phyloP scores from a whole-genome alignment of 2,329 filamentous ascomycete species.

The Calonectria henricotiae region DNA sequence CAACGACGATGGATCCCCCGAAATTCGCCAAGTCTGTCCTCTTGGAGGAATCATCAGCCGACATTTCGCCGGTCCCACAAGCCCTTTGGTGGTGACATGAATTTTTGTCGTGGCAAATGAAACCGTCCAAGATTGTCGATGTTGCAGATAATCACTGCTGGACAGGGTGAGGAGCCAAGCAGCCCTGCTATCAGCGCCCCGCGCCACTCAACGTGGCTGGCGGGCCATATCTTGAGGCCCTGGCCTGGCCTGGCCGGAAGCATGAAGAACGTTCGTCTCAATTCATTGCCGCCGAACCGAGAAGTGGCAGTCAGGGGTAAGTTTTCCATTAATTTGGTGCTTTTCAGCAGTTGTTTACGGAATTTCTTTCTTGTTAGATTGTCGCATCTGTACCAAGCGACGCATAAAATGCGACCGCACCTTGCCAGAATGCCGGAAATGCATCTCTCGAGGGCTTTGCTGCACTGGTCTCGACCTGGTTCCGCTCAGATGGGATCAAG shows the following conservation, averaged over 20 bases:
- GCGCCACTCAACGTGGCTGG: neutral
- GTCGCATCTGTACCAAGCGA: slow-evolving; percentile 42
- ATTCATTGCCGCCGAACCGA: slow-evolving; percentile 39
- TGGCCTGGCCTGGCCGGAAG: neutral
- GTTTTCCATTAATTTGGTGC: neutral
- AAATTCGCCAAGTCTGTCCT: neutral
- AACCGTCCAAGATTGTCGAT: neutral
- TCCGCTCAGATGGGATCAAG: slow-evolving; percentile 45
- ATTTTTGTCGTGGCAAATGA: slow-evolving; percentile 16
- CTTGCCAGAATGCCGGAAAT: slow-evolving; percentile 44
- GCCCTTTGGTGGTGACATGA: neutral
- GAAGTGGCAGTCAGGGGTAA: slow-evolving; percentile 40
- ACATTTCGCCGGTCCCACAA: slow-evolving; percentile 17
- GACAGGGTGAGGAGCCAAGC: neutral
- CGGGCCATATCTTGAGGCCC: neutral
- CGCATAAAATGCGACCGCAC: slow-evolving; percentile 47
- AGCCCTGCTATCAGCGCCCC: neutral
- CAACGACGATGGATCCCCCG: slow-evolving; percentile 1
- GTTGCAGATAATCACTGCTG: neutral
- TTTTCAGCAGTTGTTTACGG: neutral
- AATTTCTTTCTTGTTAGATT: slow-evolving; percentile 35
- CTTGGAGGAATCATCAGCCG: neutral
- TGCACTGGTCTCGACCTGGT: slow-evolving; percentile 45
- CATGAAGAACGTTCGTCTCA: slow-evolving; percentile 42
- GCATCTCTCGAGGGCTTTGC: slow-evolving; percentile 38